These are phyloP conservation scores for Teratosphaeria pseudoeucalypti DNA, from an alignment of 2,329 filamentous ascomycete species.

Conservation along the genomic window DNA sequence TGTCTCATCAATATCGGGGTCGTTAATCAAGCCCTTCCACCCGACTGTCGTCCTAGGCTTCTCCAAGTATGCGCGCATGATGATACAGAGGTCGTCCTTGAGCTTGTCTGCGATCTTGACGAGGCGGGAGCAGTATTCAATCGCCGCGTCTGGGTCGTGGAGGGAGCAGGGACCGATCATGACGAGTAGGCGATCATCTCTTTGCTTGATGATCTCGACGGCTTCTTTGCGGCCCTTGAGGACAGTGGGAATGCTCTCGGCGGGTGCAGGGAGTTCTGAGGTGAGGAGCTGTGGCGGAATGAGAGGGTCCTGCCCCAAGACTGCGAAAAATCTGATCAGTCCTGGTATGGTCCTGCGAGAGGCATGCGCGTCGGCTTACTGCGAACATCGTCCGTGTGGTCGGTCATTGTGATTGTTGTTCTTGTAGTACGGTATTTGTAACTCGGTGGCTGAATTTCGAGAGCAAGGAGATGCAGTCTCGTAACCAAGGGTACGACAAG, in stretches of 20 bases:
- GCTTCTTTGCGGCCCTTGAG: conserved; percentile 59
- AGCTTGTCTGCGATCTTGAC: conserved; percentile 70
- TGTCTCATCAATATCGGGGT: conserved; percentile 92
- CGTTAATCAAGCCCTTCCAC: conserved; percentile 99
- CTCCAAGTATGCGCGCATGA: conserved; percentile 98
- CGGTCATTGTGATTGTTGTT: background rate
- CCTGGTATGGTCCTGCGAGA: background rate
- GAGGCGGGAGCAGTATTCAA: conserved; percentile 78
- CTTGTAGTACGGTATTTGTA: background rate
- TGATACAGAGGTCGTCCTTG: conserved; percentile 71
- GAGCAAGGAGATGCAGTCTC: background rate
- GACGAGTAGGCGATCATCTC: conserved; percentile 80
- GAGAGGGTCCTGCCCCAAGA: conserved; percentile 86
- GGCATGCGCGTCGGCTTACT: background rate
- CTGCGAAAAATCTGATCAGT: conserved; percentile 36
- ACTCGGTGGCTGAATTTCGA: background rate
- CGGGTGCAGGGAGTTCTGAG: conserved; percentile 65
- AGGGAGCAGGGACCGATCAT: conserved; percentile 95
- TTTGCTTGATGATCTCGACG: conserved; percentile 65
- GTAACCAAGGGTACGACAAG: background rate
- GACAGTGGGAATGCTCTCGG: conserved; percentile 54
- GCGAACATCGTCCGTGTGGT: background rate
- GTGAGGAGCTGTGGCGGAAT: conserved; percentile 81
- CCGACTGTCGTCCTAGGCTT: conserved; percentile 97
- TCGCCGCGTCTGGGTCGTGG: conserved; percentile 78